Evolutionary conservation across 2,329 filamentous ascomycete species (phyloP).

Genomic region (Colletotrichum tamarilloi): DNA sequence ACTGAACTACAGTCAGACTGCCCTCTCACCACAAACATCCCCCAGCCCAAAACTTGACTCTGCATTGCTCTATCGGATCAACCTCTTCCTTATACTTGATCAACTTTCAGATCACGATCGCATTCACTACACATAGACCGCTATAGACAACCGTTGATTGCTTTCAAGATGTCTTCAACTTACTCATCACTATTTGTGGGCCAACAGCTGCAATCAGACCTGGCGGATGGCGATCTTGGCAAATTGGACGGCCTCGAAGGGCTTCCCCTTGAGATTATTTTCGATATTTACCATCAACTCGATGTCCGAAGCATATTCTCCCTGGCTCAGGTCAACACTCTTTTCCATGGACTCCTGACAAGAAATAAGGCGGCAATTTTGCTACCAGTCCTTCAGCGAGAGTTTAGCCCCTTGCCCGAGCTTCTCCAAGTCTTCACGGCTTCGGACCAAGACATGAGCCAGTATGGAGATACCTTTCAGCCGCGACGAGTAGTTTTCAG

Average conservation of each 20-base stretch:
- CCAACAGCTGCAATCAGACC: not conserved
- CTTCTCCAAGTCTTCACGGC: constrained; percentile 60
- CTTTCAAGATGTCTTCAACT: constrained; percentile 11
- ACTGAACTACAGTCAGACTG: not conserved
- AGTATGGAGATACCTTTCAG: constrained; percentile 48
- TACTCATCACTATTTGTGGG: constrained; percentile 21
- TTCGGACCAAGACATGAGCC: constrained; percentile 48
- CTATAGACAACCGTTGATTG: not conserved
- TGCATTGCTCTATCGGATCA: not conserved
- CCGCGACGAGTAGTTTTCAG: constrained; percentile 53
- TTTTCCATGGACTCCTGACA: constrained; percentile 53
- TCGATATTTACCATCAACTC: constrained; percentile 60
- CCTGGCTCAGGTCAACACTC: constrained; percentile 50
- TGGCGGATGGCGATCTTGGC: not conserved
- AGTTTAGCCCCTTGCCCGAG: constrained; percentile 57
- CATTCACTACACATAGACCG: not conserved
- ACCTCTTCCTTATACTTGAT: not conserved
- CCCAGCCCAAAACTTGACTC: not conserved
- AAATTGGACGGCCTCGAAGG: constrained; percentile 40
- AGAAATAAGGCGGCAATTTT: constrained; percentile 55
- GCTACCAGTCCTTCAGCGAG: constrained; percentile 52
- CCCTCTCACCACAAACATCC: not conserved
- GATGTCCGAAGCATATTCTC: constrained; percentile 53
- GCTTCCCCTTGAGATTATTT: constrained; percentile 58
- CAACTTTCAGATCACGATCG: not conserved